Percentiles rank a stretch among this genome's conserved stretches.
These are phyloP conservation scores for Earliella scabrosa DNA, from an alignment of 1,284 basidiomycete genomes.

Conservation along the genomic window DNA sequence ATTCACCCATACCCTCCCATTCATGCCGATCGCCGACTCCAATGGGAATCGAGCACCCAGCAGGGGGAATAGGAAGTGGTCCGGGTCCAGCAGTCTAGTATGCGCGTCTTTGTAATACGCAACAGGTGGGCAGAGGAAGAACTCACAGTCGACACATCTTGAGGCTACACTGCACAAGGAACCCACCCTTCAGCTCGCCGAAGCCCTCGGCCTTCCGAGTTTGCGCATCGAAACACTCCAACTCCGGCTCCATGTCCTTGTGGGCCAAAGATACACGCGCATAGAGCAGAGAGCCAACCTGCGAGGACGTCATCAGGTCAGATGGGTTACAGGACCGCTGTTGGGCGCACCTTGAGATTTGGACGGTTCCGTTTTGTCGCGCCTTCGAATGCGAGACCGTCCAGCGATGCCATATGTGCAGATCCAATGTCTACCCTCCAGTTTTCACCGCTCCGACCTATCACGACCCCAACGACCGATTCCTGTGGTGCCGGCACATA, in stretches of 20 bases:
- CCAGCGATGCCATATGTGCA: conserved; percentile 76
- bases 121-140: not conserved
- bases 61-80: conserved; percentile 74
- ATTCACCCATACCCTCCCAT: conserved; percentile 83
- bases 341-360: conserved; percentile 69
- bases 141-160: conserved; percentile 79
- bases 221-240: conserved; percentile 88
- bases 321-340: not conserved
- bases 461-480: conserved; percentile 75
- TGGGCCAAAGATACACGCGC: conserved; percentile 85
- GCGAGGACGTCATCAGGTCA: not conserved
- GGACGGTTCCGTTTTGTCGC: conserved; percentile 86
- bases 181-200: conserved; percentile 83
- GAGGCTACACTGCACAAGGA: conserved; percentile 74
- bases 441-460: conserved; percentile 74
- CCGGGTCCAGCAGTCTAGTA: conserved; percentile 70
- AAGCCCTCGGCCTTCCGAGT: conserved; percentile 84
- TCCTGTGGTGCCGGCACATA: conserved; percentile 87
- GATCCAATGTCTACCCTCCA: conserved; percentile 86
- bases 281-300: conserved; percentile 85
- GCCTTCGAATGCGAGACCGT: conserved; percentile 85
- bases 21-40: conserved; percentile 80
- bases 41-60: conserved; percentile 77
- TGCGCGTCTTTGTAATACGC: not conserved
- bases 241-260: conserved; percentile 88